These are phyloP conservation scores for Epichloe uncinata DNA, from an alignment of 2,329 filamentous ascomycete genomes.

Conservation along the genomic window DNA sequence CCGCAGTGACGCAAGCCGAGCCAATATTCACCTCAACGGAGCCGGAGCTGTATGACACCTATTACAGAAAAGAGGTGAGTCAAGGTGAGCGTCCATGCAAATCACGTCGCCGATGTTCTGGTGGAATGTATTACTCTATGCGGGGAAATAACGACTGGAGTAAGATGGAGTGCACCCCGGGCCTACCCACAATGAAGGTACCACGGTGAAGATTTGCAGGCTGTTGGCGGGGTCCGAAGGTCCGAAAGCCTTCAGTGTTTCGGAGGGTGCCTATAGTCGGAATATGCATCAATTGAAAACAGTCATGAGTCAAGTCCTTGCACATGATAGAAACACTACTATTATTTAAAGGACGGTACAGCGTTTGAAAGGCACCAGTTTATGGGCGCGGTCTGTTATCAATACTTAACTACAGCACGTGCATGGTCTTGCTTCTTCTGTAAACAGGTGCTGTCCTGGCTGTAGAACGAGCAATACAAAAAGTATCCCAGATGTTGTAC, in stretches of 20 bases:
- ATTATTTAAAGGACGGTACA: background rate
- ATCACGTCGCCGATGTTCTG: background rate
- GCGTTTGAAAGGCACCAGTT: background rate
- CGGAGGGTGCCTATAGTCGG: slow-evolving; percentile 15
- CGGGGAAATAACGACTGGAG: background rate
- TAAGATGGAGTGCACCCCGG: background rate
- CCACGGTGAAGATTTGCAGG: background rate
- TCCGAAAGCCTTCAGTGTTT: background rate
- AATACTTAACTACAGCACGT: background rate
- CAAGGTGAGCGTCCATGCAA: background rate
- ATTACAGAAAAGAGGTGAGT: background rate
- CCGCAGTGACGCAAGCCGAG: background rate
- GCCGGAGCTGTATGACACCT: background rate
- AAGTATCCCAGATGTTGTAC: background rate
- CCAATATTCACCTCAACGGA: background rate
- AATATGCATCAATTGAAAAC: slow-evolving; percentile 12
- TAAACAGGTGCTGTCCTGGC: background rate
- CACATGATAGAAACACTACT: background rate
- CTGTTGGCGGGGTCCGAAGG: slow-evolving; percentile 7
- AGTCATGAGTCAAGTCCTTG: background rate
- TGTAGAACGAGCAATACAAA: background rate
- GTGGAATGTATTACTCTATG: background rate
- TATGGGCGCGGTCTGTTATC: background rate
- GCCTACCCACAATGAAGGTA: no score
- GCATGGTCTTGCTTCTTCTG: no score